Evolutionary conservation across 1,284 basidiomycete genomes (phyloP).

Genomic region (Termitomyces sp.): DNA sequence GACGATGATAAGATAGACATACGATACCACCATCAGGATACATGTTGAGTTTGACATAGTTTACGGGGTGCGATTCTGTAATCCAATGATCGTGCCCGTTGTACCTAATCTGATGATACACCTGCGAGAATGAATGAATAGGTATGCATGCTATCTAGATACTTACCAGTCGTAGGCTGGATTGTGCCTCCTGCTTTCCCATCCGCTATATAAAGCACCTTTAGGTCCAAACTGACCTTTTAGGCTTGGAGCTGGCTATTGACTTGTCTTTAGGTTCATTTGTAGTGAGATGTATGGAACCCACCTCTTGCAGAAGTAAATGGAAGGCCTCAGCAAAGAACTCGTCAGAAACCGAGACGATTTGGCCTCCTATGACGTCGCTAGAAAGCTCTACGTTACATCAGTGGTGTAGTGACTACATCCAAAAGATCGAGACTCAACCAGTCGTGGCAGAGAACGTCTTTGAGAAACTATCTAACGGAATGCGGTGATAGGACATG

Average conservation of each 20-base stretch:
- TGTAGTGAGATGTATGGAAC: constrained; percentile 17
- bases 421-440: constrained; percentile 25
- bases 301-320: constrained; percentile 78
- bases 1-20: constrained; percentile 28
- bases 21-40: constrained; percentile 97
- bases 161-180: constrained; percentile 81
- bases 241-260: constrained; percentile 72
- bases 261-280: constrained; percentile 4
- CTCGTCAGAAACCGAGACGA: constrained; percentile 85
- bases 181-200: constrained; percentile 93
- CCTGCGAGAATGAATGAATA: constrained; percentile 40
- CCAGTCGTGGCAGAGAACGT: constrained; percentile 59
- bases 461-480: constrained; percentile 49
- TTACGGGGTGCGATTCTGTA: constrained; percentile 50
- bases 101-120: constrained; percentile 88
- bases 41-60: constrained; percentile 90
- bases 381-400: constrained; percentile 77
- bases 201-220: constrained; percentile 91
- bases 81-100: constrained; percentile 73
- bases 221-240: constrained; percentile 96
- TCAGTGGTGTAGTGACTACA: not conserved
- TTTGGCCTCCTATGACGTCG: constrained; percentile 73
- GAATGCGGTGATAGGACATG: constrained; percentile 41
- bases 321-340: constrained; percentile 91
- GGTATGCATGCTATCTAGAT: not conserved